Evolutionary conservation across 140 eudicot species (phyloP), one percentile per base, ranked within the genome.

Genomic region (Flaveria floridana): DNA sequence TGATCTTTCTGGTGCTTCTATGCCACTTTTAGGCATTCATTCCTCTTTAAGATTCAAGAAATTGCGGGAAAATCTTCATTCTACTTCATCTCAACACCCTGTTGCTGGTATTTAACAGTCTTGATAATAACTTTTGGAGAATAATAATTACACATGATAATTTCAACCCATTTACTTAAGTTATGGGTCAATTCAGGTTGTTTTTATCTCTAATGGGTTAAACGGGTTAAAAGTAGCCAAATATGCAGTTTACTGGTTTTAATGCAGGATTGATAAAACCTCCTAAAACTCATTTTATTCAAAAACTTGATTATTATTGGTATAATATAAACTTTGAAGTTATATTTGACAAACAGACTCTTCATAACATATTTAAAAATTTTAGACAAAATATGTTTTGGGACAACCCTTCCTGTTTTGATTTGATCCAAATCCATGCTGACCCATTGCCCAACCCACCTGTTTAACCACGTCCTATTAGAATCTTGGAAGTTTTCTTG

Each of bases 31-130:
- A 78, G 85, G 79, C 84, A 80, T 89, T 78, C 92, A 86, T 64
- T 80, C 89, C 42, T 87, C 97, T 20, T 86, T 86, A 19, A 65
- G 95, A 71, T 68, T 81, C 83, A 92, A 92, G 80, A 92, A 80
- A 82, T 70, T 86, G 78, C 82, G 98, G 67, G 67, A 82, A 46
- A 77, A 74, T 82, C 71, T 85, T 76, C 91, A 85, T 34, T 77
- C 82, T 77, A 30, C 81, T 73, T 85, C 89, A 59, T 87, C 82
- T 50, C 81, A 81, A 74, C 84, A 86, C 85, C 85, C 82, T 16
- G 67, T 74, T 10, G 19, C 82, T 3, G 88, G 96, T 89, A 81
- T 69, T 7, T 26, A 26, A 13, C 75, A 55, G 81, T 78, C 65
- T 68, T 56, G 65, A 57, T 21, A 15, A 18, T 19, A 72, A 47